Conservation (phyloP, 2,329 filamentous ascomycete genomes). For the Pseudogymnoascus sp. region DNA sequence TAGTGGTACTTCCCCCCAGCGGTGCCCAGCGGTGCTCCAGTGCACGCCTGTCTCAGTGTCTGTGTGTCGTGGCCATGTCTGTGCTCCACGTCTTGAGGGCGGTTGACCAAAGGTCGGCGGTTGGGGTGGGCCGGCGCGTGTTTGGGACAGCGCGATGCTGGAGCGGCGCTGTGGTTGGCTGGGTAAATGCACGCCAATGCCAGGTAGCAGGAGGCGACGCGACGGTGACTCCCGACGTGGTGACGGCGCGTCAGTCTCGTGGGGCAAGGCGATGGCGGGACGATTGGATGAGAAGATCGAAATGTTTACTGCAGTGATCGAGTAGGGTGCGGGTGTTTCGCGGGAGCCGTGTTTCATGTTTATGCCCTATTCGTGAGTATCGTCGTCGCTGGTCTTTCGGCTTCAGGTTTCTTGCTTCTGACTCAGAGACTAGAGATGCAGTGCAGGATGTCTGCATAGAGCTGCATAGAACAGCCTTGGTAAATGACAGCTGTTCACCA, state of each 20-base stretch:
- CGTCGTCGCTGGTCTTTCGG: neutral
- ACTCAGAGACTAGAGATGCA: neutral
- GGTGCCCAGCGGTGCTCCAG: neutral
- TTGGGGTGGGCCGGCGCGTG: neutral
- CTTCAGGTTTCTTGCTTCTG: neutral
- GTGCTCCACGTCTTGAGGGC: neutral
- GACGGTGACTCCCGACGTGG: neutral
- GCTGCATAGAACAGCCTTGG: neutral
- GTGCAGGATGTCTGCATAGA: neutral
- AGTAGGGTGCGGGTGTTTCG: neutral
- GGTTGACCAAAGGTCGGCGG: neutral
- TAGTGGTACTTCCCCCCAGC: neutral
- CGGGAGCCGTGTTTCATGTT: conserved; percentile 1
- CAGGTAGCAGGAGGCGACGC: neutral
- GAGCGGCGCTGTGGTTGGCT: neutral
- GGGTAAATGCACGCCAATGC: neutral
- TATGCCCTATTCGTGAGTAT: neutral
- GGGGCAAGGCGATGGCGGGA: neutral
- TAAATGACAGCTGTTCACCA: neutral
- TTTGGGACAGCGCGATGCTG: neutral
- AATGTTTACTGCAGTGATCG: neutral
- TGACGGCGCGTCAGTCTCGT: neutral
- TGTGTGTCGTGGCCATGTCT: neutral
- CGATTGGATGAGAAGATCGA: neutral
- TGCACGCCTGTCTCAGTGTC: neutral